Percentiles rank a stretch among this genome's conserved stretches.
These are phyloP conservation scores for Daldinia childiae DNA, from an alignment of 495 filamentous ascomycete genomes.

Conservation along the genomic window DNA sequence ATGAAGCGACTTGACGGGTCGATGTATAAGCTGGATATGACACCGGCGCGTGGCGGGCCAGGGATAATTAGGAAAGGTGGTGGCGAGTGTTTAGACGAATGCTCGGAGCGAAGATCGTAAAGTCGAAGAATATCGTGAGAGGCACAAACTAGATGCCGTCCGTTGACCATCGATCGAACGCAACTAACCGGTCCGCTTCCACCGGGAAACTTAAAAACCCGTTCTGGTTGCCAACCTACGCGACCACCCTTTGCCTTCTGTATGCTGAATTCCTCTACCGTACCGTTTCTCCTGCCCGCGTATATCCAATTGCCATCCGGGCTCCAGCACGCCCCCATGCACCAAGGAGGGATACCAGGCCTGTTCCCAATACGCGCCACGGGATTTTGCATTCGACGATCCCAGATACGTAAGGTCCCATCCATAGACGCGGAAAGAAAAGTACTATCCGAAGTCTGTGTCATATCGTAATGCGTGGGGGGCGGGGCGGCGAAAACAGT, in stretches of 20 bases:
- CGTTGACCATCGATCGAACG: slow-evolving; percentile 90
- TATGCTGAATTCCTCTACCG: slow-evolving; percentile 91
- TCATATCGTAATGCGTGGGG: slow-evolving; percentile 49
- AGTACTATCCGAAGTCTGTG: slow-evolving; percentile 68
- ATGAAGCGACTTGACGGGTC: slow-evolving; percentile 91
- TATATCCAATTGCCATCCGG: slow-evolving; percentile 96
- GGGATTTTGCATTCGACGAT: slow-evolving; percentile 78
- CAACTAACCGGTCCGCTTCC: slow-evolving; percentile 90
- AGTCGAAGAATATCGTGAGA: slow-evolving; percentile 93
- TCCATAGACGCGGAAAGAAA: slow-evolving; percentile 91
- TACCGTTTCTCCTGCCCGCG: slow-evolving; percentile 89
- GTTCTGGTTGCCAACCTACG: slow-evolving; percentile 66
- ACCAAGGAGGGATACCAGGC: slow-evolving; percentile 87
- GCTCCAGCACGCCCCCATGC: slow-evolving; percentile 97
- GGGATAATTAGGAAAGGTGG: slow-evolving; percentile 95
- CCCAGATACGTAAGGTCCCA: slow-evolving; percentile 91
- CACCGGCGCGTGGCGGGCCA: slow-evolving; percentile 86
- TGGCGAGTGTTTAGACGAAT: slow-evolving; percentile 72
- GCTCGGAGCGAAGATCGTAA: slow-evolving; percentile 83
- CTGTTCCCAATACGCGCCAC: slow-evolving; percentile 78
- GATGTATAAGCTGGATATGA: slow-evolving; percentile 82
- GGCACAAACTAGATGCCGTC: slow-evolving; percentile 91
- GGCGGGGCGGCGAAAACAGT: slow-evolving; percentile 45
- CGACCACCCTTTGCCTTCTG: slow-evolving; percentile 73
- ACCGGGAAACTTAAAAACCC: slow-evolving; percentile 88